Percentiles rank a stretch among this genome's conserved stretches.
Evolutionary conservation across 371 early-diverging fungal genomes (phyloP).

Genomic region (Umbelopsis sp.): DNA sequence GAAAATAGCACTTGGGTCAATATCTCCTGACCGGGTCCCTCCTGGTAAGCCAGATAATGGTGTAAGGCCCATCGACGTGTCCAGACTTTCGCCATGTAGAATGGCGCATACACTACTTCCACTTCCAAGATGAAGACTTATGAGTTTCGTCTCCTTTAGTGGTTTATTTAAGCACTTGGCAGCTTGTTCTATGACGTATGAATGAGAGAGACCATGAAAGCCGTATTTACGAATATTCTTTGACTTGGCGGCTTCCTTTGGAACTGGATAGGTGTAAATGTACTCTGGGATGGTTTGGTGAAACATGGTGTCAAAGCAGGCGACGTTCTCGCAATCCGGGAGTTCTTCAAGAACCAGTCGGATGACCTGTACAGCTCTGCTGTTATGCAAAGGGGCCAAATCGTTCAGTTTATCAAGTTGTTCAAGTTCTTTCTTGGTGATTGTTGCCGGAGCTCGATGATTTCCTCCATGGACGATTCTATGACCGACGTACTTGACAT

Average conservation of each 20-base stretch:
- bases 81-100: constrained; percentile 31
- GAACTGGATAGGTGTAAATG: constrained; percentile 38
- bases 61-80: constrained; percentile 46
- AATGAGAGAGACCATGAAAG: constrained; percentile 43
- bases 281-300: constrained; percentile 36
- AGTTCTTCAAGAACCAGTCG: constrained; percentile 24
- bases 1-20: constrained; percentile 44
- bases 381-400: constrained; percentile 46
- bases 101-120: constrained; percentile 42
- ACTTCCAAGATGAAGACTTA: constrained; percentile 41
- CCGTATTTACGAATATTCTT: constrained; percentile 34
- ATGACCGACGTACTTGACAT: constrained; percentile 23
- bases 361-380: constrained; percentile 34
- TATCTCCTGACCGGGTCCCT: constrained; percentile 30
- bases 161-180: constrained; percentile 21
- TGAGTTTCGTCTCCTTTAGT: constrained; percentile 29
- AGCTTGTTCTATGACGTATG: constrained; percentile 26
- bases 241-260: constrained; percentile 30
- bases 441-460: constrained; percentile 28
- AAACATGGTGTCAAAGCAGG: constrained; percentile 43
- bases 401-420: constrained; percentile 34
- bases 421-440: constrained; percentile 25
- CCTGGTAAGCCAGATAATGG: constrained; percentile 33
- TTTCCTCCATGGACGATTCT: constrained; percentile 44
- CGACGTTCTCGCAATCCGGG: constrained; percentile 27